phyloP scores from a whole-genome alignment of 176 grass and related monocot genomes.

The Eragrostis nindensis region DNA sequence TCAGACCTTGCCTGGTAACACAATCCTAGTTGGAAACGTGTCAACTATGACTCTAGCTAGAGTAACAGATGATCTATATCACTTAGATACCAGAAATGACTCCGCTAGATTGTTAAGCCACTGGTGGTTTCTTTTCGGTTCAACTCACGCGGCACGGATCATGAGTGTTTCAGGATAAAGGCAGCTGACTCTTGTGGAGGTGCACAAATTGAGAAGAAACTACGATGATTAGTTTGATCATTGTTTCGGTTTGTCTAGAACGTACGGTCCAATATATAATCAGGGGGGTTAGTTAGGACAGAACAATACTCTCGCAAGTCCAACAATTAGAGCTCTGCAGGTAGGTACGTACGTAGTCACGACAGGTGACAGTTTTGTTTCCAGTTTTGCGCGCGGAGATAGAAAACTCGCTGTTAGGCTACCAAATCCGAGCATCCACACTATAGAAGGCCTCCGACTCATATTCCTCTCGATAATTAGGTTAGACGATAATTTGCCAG shows the following conservation, averaged over 20 bases:
- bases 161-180: background rate
- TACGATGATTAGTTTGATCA: background rate
- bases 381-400: too few relatives aligned
- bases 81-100: too few relatives aligned
- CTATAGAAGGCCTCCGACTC: background rate
- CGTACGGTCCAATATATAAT: slow-evolving; percentile 8
- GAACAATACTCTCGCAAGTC: background rate
- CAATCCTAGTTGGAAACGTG: too few relatives aligned
- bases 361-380: background rate
- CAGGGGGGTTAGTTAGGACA: background rate
- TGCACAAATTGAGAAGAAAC: background rate
- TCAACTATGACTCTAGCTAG: too few relatives aligned
- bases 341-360: background rate
- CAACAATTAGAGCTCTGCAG: background rate
- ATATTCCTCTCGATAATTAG: too few relatives aligned
- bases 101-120: background rate
- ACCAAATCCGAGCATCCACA: slow-evolving; percentile 11
- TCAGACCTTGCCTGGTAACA: background rate
- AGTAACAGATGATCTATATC: too few relatives aligned
- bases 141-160: background rate
- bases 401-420: background rate
- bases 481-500: too few relatives aligned
- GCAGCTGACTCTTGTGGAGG: background rate
- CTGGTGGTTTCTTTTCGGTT: background rate
- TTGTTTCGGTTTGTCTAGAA: background rate